Evolutionary conservation across 2,329 filamentous ascomycete species (phyloP), one percentile per base, ranked within the genome.

Genomic region (Parastagonospora avenae): DNA sequence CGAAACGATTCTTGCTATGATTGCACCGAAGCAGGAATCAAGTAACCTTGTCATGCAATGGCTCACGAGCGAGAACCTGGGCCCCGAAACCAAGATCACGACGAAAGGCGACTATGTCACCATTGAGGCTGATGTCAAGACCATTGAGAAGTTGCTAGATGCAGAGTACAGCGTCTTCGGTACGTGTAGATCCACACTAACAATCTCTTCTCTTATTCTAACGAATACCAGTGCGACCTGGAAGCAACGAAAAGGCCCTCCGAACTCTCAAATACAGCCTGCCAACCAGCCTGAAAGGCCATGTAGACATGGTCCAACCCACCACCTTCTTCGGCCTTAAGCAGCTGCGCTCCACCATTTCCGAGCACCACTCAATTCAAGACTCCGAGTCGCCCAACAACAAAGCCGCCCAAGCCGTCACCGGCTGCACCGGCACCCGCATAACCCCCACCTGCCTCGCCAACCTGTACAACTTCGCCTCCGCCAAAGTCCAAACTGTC

Each of bases 91-190:
- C 7, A 78, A 81, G 62, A 79, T 74, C 53, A 72, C 77, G 0
- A 76, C 80, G 12, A 79, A 77, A 55, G 82, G 55, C 39, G 81
- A 84, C 57, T 84, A 81, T 77, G 76, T 84, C 52, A 78, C 75
- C 14, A 70, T 83, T 3, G 64, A 75, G 14, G 68, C 83, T 9
- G 77, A 79, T 2, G 74, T 85, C 8, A 67, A 70, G 30, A 67
- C 74, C 27, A 74, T 79, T 8, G 82, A 85, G 59, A 70, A 73
- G 15, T 76, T 84, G 2, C 73, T 85, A 28, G 65, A 74, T 48
- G 73, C 75, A 41, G 67, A 75, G 43, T 76, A 76, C 52, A 67
- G 64, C 24, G 70, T 77, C 42, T 85, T 77, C 62, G 66, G 57
- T 60, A 53, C 24, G 43, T 37, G 4, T 2, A 31, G 32, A 7